phyloP scores from a whole-genome alignment of 768 basidiomycete species.

The Mycena sanguinolenta region DNA sequence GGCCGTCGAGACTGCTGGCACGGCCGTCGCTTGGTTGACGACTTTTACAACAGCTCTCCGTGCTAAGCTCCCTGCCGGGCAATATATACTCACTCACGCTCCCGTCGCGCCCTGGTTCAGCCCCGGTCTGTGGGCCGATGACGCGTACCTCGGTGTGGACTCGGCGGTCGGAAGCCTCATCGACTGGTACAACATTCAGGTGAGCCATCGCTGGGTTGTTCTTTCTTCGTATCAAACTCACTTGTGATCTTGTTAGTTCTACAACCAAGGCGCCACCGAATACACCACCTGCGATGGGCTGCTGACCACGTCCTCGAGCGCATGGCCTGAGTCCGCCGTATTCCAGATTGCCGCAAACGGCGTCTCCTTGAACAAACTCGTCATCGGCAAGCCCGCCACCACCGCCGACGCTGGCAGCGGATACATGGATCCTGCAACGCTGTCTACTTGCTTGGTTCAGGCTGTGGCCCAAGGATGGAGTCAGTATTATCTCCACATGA shows the following conservation, averaged over 20 bases:
- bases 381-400: no score
- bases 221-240: no score
- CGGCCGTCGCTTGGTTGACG: slow-evolving; percentile 72
- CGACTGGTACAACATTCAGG: slow-evolving; percentile 66
- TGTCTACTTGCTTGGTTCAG: slow-evolving; percentile 42
- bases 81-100: slow-evolving; percentile 68
- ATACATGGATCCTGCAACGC: slow-evolving; percentile 43
- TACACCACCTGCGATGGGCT: slow-evolving; percentile 76
- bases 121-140: slow-evolving; percentile 56
- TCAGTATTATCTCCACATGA: no score
- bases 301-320: slow-evolving; percentile 61
- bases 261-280: slow-evolving; percentile 69
- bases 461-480: slow-evolving; percentile 32
- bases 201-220: no score
- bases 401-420: slow-evolving; percentile 57
- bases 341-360: no score
- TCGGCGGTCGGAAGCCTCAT: slow-evolving; percentile 64
- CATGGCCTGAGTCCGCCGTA: slow-evolving; percentile 62
- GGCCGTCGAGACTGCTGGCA: no score
- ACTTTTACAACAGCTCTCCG: slow-evolving; percentile 68
- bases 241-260: no score
- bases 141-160: slow-evolving; percentile 71
- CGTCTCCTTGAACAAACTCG: no score
- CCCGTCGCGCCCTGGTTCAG: slow-evolving; percentile 62
- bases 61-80: slow-evolving; percentile 59